These are phyloP conservation scores for Colletotrichum siamense DNA, from an alignment of 2,329 filamentous ascomycete species.

Conservation along the genomic window DNA sequence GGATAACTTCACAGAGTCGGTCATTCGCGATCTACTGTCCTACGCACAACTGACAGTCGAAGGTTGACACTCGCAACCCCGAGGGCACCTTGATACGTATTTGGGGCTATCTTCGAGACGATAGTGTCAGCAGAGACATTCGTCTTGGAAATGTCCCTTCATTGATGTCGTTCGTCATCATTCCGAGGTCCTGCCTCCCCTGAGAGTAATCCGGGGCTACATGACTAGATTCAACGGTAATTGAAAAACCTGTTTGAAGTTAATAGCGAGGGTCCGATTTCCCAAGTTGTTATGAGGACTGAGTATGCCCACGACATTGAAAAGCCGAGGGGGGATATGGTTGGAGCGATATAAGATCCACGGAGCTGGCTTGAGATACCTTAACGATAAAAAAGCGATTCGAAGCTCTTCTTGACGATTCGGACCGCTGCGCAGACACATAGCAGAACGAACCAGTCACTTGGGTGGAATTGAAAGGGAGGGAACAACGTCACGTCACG, in stretches of 20 bases:
- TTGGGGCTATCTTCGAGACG: background rate
- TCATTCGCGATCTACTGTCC: background rate
- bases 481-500: too few species aligned
- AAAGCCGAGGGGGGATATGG: background rate
- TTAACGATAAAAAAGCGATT: too few species aligned
- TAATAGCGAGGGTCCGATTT: fast-evolving
- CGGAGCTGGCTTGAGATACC: too few species aligned
- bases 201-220: background rate
- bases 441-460: background rate
- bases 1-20: background rate
- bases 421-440: too few species aligned
- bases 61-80: background rate
- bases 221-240: background rate
- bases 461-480: background rate
- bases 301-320: background rate
- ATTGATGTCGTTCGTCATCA: background rate
- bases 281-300: background rate
- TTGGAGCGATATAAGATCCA: fast-evolving
- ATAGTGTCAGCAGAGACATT: background rate
- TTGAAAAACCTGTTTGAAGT: background rate
- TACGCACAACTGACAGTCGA: fast-evolving
- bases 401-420: too few species aligned
- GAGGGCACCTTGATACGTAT: background rate
- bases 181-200: background rate
- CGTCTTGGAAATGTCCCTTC: background rate